Base-by-base conservation (phyloP, 768 basidiomycete genomes). In the Lactarius vividus region DNA sequence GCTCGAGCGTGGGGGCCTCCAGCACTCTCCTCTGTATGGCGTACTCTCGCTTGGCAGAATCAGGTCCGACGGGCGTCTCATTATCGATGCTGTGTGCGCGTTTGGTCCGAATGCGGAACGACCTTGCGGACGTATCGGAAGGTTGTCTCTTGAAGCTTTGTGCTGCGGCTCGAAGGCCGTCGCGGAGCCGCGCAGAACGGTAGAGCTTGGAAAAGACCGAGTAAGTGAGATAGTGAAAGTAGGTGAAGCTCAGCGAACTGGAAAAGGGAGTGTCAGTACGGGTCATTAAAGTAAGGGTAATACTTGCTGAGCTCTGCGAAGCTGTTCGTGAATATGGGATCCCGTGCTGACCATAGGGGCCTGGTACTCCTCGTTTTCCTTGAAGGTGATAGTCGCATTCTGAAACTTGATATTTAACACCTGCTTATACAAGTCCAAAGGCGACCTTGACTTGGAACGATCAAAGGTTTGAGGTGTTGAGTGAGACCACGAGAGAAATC, bases 21-120 rank as follows among this genome's bases (percentile, higher is more conserved):
- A 98, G 74, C 33, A 98, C 80, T 60, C 87, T 91, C 42, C 88
- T 85, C 66, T 94, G 92, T 59, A 94, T 86, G 13, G 92, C 96
- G 73, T 98, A 98, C 74, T 98, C 95, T 23, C 85, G 70, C 9
- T 77, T 78, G 3, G 81, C 74, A 62, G 84, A 85, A 71, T 89
- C 85, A 11, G 77, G 77, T 15, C 83, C 87, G 31, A 84, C 69
- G 4, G 83, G 83, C 4, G 83, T 84, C 60, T 83, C 81, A 52
- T 85, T 85, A 31, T 88, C 84, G 5, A 78, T 61, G 49, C 76
- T 75, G 67, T 82, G 59, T 73, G 62, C 67, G 73, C 69, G 70
- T 69, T 67, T 72, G 62, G 37, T 71, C 55, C 53, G 72, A 58
- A n/a, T 59, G 49, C 75, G 67, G 69, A 65, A 62, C 49, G 59